Evolutionary conservation across 192 early-diverging fungal genomes (phyloP).

Genomic region (Neocallimastix lanati): DNA sequence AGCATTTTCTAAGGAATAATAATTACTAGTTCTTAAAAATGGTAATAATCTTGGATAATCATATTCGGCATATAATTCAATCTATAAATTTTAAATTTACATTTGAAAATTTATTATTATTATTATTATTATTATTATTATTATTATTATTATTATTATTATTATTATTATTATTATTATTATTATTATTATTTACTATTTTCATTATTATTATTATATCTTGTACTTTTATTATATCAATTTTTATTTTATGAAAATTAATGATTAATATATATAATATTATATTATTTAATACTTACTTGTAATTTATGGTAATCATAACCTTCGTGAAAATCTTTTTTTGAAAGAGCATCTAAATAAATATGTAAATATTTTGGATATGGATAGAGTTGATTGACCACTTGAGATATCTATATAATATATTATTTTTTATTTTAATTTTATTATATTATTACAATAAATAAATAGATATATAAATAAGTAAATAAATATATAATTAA

Average conservation of each 20-base stretch:
- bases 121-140: neutral
- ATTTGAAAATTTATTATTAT: neutral
- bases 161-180: too few species aligned
- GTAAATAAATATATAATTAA: too few species aligned
- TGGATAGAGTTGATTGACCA: slow-evolving; percentile 49
- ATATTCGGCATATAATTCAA: slow-evolving; percentile 85
- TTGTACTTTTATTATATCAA: slow-evolving; percentile 16
- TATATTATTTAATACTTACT: slow-evolving; percentile 4
- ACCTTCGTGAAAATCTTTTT: slow-evolving; percentile 42
- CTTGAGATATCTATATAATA: slow-evolving; percentile 28
- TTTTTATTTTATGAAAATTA: too few species aligned
- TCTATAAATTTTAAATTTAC: too few species aligned
- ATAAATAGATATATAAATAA: too few species aligned
- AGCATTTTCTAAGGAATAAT: slow-evolving; percentile 53
- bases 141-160: neutral
- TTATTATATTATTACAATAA: too few species aligned
- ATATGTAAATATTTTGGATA: slow-evolving; percentile 52
- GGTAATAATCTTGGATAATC: slow-evolving; percentile 51
- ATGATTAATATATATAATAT: slow-evolving; percentile 14
- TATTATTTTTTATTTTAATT: too few species aligned
- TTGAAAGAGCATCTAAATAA: slow-evolving; percentile 82
- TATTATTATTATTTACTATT: too few species aligned
- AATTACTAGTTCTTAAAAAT: slow-evolving; percentile 67
- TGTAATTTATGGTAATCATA: slow-evolving; percentile 57
- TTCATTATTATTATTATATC: neutral